These are phyloP conservation scores for Talaromyces amestolkiae DNA, from an alignment of 2,329 filamentous ascomycete species.

Conservation along the genomic window DNA sequence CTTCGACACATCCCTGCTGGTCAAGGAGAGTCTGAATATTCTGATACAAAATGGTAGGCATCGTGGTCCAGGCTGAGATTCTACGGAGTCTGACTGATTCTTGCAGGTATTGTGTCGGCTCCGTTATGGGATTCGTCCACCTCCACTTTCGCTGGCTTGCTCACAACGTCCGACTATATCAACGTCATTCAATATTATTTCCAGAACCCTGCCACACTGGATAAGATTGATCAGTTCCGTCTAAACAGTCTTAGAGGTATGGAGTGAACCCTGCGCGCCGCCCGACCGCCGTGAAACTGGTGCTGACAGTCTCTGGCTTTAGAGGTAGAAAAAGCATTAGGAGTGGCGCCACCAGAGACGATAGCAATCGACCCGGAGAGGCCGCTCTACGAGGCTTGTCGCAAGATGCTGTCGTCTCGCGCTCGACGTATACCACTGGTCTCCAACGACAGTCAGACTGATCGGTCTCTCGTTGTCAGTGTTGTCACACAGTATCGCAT, in stretches of 20 bases:
- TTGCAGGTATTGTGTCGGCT: constrained; percentile 87
- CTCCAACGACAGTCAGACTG: constrained; percentile 90
- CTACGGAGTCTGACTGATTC: not conserved
- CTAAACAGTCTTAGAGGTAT: constrained; percentile 86
- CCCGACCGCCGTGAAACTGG: not conserved
- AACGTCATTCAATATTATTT: constrained; percentile 99
- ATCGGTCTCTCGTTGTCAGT: constrained; percentile 86
- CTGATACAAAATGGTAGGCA: constrained; percentile 84
- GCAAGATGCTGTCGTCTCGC: constrained; percentile 88
- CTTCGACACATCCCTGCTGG: constrained; percentile 89
- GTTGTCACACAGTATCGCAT: constrained; percentile 98
- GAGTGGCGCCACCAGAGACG: constrained; percentile 86
- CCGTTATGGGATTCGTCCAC: constrained; percentile 94
- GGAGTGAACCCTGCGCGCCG: constrained; percentile 21
- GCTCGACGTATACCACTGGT: constrained; percentile 91
- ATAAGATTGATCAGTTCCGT: constrained; percentile 88
- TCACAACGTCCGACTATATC: constrained; percentile 96
- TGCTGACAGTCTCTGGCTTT: constrained; percentile 13
- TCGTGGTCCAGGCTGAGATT: not conserved
- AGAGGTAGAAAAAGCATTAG: constrained; percentile 96
- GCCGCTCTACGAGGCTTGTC: constrained; percentile 91
- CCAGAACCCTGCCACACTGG: constrained; percentile 87
- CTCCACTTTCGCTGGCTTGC: constrained; percentile 86
- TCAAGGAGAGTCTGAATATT: constrained; percentile 96
- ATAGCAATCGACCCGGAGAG: constrained; percentile 90